Evolutionary conservation across 1,284 basidiomycete species (phyloP).

Genomic region (Phellinidium pouzarii): DNA sequence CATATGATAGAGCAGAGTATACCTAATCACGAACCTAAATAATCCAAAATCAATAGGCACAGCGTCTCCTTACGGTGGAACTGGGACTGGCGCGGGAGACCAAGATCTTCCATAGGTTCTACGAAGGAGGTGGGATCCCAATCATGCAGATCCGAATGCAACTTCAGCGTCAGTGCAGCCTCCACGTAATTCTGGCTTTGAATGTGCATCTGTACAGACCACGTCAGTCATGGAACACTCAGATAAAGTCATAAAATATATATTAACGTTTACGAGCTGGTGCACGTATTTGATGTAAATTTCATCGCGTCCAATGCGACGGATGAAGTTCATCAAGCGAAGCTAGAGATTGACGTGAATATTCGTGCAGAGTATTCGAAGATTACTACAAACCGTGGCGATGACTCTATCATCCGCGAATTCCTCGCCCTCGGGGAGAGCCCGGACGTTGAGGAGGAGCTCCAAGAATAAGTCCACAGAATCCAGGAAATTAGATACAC

Average conservation of each 20-base stretch:
- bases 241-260: neutral
- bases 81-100: slow-evolving; percentile 86
- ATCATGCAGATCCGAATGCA: slow-evolving; percentile 90
- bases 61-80: slow-evolving; percentile 93
- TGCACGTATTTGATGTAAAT: slow-evolving; percentile 94
- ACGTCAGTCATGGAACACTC: slow-evolving; percentile 1
- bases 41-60: slow-evolving; percentile 80
- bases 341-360: slow-evolving; percentile 38
- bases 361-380: neutral
- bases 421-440: slow-evolving; percentile 89
- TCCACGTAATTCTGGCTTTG: slow-evolving; percentile 87
- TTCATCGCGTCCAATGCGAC: slow-evolving; percentile 79
- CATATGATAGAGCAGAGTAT: neutral
- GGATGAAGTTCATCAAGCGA: slow-evolving; percentile 87
- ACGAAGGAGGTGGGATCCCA: slow-evolving; percentile 82
- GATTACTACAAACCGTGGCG: slow-evolving; percentile 55
- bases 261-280: slow-evolving; percentile 79
- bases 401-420: slow-evolving; percentile 93
- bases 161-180: slow-evolving; percentile 85
- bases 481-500: slow-evolving; percentile 79
- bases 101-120: slow-evolving; percentile 80
- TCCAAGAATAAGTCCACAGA: slow-evolving; percentile 93
- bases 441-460: slow-evolving; percentile 86
- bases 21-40: slow-evolving; percentile 69
- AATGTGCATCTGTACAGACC: slow-evolving; percentile 61